A percentile compares a stretch with the other conserved stretches of the same genome.
Evolutionary conservation across 2,329 filamentous ascomycete genomes (phyloP).

Genomic region (Diplodia mutila): DNA sequence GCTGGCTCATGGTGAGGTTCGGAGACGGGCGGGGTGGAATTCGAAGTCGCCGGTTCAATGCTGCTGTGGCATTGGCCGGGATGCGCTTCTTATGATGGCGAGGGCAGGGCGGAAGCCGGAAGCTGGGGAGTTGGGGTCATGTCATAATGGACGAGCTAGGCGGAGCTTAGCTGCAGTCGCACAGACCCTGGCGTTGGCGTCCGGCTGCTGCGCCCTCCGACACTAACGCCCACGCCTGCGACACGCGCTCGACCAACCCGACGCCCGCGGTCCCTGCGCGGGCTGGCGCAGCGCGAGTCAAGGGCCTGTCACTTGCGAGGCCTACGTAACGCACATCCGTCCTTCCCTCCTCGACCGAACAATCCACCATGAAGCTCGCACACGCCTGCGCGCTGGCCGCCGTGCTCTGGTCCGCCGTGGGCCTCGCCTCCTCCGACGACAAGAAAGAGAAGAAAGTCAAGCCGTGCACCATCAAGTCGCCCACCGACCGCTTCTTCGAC

Average conservation of each 20-base stretch:
- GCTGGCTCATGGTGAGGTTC: conserved; percentile 7
- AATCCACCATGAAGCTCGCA: conserved; percentile 34
- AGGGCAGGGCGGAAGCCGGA: background rate
- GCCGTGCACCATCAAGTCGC: conserved; percentile 66
- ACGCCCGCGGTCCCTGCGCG: conserved; percentile 4
- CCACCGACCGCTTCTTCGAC: conserved; percentile 67
- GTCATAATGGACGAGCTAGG: conserved; percentile 19
- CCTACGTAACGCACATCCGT: conserved; percentile 20
- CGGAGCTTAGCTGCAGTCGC: conserved; percentile 3
- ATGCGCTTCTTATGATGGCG: background rate
- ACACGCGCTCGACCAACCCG: background rate
- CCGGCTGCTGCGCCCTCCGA: too few species aligned
- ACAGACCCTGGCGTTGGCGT: background rate
- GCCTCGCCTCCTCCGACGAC: conserved; percentile 45
- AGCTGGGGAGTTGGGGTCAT: background rate
- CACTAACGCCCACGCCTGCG: background rate
- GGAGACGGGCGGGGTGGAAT: too few species aligned
- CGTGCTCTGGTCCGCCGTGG: conserved; percentile 39
- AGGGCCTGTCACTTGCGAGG: background rate
- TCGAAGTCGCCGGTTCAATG: background rate
- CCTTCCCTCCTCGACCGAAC: background rate
- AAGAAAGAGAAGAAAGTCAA: conserved; percentile 51
- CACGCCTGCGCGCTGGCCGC: conserved; percentile 35
- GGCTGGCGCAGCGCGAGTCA: conserved; percentile 9
- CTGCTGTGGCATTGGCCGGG: background rate